Evolutionary conservation across 2,329 filamentous ascomycete genomes (phyloP).

Genomic region (Microcyclosporella mali): DNA sequence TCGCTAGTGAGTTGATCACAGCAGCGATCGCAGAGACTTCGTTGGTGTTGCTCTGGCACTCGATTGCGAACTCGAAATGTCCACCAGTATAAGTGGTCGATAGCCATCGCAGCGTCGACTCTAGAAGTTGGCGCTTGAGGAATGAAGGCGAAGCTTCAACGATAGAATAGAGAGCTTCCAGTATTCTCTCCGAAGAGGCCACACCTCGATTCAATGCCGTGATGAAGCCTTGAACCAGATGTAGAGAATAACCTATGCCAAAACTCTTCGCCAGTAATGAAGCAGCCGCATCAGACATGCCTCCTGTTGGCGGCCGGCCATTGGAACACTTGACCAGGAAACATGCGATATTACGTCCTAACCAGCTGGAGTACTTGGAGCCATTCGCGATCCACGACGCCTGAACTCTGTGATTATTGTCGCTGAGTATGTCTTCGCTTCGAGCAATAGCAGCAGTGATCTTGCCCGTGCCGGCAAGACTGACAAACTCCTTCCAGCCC

Average conservation of each 20-base stretch:
- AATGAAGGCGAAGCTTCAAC: constrained; percentile 12
- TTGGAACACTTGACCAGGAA: constrained; percentile 20
- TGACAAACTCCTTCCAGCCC: constrained; percentile 59
- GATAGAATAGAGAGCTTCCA: background rate
- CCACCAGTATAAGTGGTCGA: constrained; percentile 7
- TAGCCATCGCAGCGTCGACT: constrained; percentile 30
- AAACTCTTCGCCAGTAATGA: constrained; percentile 54
- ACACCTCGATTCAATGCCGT: background rate
- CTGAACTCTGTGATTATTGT: constrained; percentile 31
- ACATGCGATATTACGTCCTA: constrained; percentile 57
- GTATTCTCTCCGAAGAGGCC: background rate
- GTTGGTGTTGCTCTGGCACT: background rate
- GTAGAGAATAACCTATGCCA: constrained; percentile 59
- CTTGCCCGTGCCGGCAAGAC: constrained; percentile 54
- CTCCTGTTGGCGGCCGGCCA: background rate
- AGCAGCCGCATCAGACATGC: constrained; percentile 18
- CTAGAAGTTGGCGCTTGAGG: constrained; percentile 39
- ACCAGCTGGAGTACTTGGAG: constrained; percentile 61
- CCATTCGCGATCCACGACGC: constrained; percentile 62
- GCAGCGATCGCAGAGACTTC: constrained; percentile 10
- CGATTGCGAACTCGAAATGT: too few species aligned
- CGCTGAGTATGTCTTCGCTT: constrained; percentile 39
- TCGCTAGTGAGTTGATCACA: constrained; percentile 13
- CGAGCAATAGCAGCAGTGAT: constrained; percentile 54
- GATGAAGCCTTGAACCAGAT: constrained; percentile 13